These are phyloP conservation scores for Sporothrix dimorphospora DNA, from an alignment of 2,329 filamentous ascomycete species.

Conservation along the genomic window DNA sequence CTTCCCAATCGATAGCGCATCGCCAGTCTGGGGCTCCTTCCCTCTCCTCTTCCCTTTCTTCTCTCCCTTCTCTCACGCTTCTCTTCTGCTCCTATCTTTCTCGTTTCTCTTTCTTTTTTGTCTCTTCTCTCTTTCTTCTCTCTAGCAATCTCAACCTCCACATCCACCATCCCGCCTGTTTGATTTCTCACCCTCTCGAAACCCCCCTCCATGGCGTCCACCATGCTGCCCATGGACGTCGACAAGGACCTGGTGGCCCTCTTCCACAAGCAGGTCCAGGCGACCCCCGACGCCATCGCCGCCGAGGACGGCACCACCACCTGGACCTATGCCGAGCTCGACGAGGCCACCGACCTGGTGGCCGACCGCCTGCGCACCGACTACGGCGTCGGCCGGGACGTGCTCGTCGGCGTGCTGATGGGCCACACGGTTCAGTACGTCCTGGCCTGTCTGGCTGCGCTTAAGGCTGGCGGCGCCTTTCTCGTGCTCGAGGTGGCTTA, in stretches of 20 bases:
- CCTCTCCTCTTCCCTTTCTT: not conserved
- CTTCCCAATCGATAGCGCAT: slow-evolving; percentile 21
- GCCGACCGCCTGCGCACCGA: slow-evolving; percentile 61
- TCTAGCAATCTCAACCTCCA: not conserved
- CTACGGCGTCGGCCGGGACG: slow-evolving; percentile 72
- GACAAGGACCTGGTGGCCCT: slow-evolving; percentile 73
- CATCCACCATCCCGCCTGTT: not conserved
- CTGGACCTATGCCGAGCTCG: slow-evolving; percentile 74
- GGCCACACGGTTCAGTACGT: slow-evolving; percentile 78
- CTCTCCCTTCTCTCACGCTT: not conserved
- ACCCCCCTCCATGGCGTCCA: not conserved
- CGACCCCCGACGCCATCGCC: slow-evolving; percentile 70
- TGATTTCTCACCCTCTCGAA: not conserved
- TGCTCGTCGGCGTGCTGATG: slow-evolving; percentile 74
- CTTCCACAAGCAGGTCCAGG: slow-evolving; percentile 68
- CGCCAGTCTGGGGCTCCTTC: slow-evolving; percentile 13
- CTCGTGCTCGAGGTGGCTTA: slow-evolving; percentile 80
- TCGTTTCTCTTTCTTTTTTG: not conserved
- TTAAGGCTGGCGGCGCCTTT: slow-evolving; percentile 78
- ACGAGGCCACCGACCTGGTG: slow-evolving; percentile 67
- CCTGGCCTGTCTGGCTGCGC: slow-evolving; percentile 75
- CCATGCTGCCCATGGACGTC: slow-evolving; percentile 59
- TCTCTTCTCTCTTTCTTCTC: not conserved
- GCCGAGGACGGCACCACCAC: slow-evolving; percentile 69
- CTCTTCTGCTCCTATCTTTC: not conserved